Evolutionary conservation across 352 stramenopile species (phyloP).

Genomic region (Globisporangium apiculatum): DNA sequence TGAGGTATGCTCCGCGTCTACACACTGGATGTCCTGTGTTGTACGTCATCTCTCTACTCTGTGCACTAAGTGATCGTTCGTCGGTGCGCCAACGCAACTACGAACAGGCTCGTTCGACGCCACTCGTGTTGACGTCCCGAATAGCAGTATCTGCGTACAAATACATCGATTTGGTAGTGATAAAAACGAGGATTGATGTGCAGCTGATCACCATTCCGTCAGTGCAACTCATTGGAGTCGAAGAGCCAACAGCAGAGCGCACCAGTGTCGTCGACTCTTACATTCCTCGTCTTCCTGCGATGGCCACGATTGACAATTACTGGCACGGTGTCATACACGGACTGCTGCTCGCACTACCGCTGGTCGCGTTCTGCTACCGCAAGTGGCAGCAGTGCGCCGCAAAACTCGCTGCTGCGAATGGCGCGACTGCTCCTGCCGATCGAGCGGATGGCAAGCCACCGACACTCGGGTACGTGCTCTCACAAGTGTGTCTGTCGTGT

Average conservation of each 20-base stretch:
- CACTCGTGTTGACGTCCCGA: too few species aligned
- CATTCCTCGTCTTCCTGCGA: neutral
- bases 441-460: constrained; percentile 15
- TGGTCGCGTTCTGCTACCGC: constrained; percentile 37
- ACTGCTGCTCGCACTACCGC: constrained; percentile 37
- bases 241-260: neutral
- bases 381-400: constrained; percentile 28
- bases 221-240: neutral
- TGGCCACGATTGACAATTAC: constrained; percentile 15
- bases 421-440: constrained; percentile 7
- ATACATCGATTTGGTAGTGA: neutral
- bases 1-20: too few species aligned
- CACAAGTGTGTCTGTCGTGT: neutral
- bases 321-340: constrained; percentile 48
- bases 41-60: neutral
- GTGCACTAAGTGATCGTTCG: neutral
- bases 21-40: too few species aligned
- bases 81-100: too few species aligned
- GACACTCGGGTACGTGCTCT: constrained; percentile 28
- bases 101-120: too few species aligned
- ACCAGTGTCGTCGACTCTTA: neutral
- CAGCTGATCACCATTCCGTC: neutral
- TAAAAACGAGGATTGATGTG: neutral
- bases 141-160: neutral
- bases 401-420: constrained; percentile 2